These are phyloP conservation scores for Theileria luwenshuni DNA, from an alignment of 169 alveolate genomes.

Conservation along the genomic window DNA sequence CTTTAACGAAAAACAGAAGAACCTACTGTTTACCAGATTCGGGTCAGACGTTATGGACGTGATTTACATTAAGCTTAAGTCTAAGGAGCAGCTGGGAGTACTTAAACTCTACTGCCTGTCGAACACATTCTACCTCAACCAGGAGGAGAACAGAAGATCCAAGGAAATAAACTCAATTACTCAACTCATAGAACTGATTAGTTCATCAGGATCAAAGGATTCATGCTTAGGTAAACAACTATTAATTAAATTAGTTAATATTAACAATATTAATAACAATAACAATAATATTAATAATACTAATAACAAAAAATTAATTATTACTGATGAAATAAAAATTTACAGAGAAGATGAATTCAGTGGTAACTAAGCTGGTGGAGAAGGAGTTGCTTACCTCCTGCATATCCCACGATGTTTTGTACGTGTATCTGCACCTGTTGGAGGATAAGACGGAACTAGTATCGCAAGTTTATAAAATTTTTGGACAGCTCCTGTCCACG, in stretches of 20 bases:
- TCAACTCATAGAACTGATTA: slow-evolving; percentile 39
- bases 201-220: background rate
- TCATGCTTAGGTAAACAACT: slow-evolving; percentile 20
- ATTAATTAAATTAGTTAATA: background rate
- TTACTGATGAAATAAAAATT: slow-evolving; percentile 11
- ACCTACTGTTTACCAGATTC: slow-evolving; percentile 39
- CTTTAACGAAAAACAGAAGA: slow-evolving; percentile 42
- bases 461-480: slow-evolving; percentile 33
- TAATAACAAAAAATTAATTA: too few relatives aligned
- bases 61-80: slow-evolving; percentile 57
- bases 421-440: slow-evolving; percentile 31
- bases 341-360: slow-evolving; percentile 33
- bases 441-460: slow-evolving; percentile 51
- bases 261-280: too few relatives aligned
- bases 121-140: slow-evolving; percentile 37
- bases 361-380: slow-evolving; percentile 53
- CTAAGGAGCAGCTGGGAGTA: slow-evolving; percentile 53
- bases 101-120: slow-evolving; percentile 49
- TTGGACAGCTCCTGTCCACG: slow-evolving; percentile 62
- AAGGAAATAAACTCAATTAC: slow-evolving; percentile 28
- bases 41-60: slow-evolving; percentile 64
- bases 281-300: too few relatives aligned
- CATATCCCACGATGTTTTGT: slow-evolving; percentile 57
- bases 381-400: slow-evolving; percentile 55
- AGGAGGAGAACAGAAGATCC: slow-evolving; percentile 19